Evolutionary conservation across 2,329 filamentous ascomycete species (phyloP), one percentile per base, ranked within the genome.

Genomic region (Lojkania enalia): DNA sequence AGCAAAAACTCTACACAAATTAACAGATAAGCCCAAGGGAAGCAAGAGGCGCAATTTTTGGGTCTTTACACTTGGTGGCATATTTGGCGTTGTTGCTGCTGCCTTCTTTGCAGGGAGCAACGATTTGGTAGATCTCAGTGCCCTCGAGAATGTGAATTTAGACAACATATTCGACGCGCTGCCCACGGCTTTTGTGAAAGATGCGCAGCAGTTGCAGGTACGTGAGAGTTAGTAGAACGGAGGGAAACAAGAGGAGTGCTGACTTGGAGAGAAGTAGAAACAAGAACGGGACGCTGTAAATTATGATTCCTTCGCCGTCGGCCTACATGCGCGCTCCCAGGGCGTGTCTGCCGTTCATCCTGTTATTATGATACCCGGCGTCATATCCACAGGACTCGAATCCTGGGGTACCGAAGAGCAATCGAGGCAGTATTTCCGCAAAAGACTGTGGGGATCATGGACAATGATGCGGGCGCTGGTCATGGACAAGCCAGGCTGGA

Each of bases 381-480:
- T 99, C 47, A 99, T 99, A 57, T 97, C 94, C 0, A 97, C 94
- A 0, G 94, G 94, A 1, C 80, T 99, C 18, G 94, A 99, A 71
- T 96, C 90, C 36, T 99, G 94, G 94, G 90, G 92, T 3, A 97
- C 94, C 0, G 84, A 87, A 39, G 88, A 91, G 63, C 76, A 79
- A 31, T 96, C 91, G 5, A 82, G 90, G 25, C 87, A 86, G 47
- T 99, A 97, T 71, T 99, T 99, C 70, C 81, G 94, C 51, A 96
- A 95, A 73, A 80, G 94, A 42, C 74, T 99, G 38, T 99, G 94
- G 94, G 94, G 94, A 3, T 96, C 90, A 57, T 99, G 95, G 94
- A 95, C 83, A 53, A 99, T 99, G 94, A 96, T 99, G 90, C 82
- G 87, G 38, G 92, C 94, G 0, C 74, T 99, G 54, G 89, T 99